Evolutionary conservation across 2,329 filamentous ascomycete species (phyloP).

Genomic region (Penicillium capsulatum): DNA sequence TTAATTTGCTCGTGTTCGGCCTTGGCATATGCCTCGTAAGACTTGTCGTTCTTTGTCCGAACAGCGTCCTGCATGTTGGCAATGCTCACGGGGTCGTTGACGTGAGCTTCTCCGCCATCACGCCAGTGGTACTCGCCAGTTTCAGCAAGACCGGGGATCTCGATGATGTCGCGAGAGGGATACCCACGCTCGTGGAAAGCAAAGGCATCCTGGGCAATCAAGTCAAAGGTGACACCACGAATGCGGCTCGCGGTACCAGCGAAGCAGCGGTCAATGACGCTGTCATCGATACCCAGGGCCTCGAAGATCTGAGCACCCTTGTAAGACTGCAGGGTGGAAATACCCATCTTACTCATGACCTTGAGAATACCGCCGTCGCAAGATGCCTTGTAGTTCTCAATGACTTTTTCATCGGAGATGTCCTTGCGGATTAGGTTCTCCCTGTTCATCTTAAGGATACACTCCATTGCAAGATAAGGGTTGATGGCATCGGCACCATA

Average conservation of each 20-base stretch:
- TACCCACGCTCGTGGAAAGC: constrained; percentile 92
- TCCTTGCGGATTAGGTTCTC: constrained; percentile 91
- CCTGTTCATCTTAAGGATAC: constrained; percentile 92
- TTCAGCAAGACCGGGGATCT: constrained; percentile 76
- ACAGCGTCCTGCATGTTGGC: constrained; percentile 97
- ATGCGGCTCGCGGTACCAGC: constrained; percentile 91
- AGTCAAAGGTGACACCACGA: constrained; percentile 86
- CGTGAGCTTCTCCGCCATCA: constrained; percentile 88
- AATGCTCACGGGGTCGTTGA: constrained; percentile 92
- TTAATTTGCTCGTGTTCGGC: constrained; percentile 96
- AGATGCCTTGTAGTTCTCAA: constrained; percentile 95
- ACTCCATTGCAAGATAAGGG: constrained; percentile 93
- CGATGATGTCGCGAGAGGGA: constrained; percentile 71
- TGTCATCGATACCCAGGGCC: constrained; percentile 86
- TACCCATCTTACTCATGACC: constrained; percentile 99
- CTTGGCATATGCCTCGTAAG: constrained; percentile 91
- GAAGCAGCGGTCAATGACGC: constrained; percentile 91
- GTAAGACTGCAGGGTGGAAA: constrained; percentile 91
- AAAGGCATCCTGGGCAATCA: constrained; percentile 90
- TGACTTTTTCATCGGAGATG: constrained; percentile 72
- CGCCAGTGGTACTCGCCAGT: constrained; percentile 98
- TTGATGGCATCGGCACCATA: constrained; percentile 94
- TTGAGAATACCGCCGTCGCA: constrained; percentile 95
- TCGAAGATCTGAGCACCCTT: constrained; percentile 99
- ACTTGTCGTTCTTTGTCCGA: constrained; percentile 96